A percentile compares a stretch with the other conserved stretches of the same genome.
These are phyloP conservation scores for Haberlea rhodopensis DNA, from an alignment of 257 asterid species.

Conservation along the genomic window DNA sequence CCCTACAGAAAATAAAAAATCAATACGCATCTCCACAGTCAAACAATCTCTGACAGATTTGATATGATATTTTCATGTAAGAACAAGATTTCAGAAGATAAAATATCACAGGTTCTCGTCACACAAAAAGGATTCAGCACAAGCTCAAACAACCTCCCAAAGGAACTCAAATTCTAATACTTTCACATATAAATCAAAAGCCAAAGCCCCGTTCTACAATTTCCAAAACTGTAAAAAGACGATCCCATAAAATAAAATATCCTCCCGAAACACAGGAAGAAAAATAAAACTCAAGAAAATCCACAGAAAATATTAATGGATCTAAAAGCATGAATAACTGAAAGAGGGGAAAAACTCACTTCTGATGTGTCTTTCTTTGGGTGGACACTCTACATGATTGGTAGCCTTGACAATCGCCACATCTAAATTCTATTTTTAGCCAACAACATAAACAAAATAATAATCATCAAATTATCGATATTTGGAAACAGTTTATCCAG, in stretches of 20 bases:
- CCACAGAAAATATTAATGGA: conserved; percentile 30
- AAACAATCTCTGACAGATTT: conserved; percentile 14
- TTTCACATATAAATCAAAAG: no score
- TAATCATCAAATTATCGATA: conserved; percentile 11
- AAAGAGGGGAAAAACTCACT: conserved; percentile 47
- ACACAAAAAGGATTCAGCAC: no score
- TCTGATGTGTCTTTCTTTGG: conserved; percentile 87
- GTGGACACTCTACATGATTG: conserved; percentile 93
- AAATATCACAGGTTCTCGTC: no score
- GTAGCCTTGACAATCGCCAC: conserved; percentile 99
- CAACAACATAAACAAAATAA: conserved; percentile 18
- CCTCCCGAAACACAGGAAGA: conserved; percentile 22
- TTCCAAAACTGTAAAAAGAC: conserved; percentile 3
- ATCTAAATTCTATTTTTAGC: conserved; percentile 77
- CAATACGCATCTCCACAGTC: conserved; percentile 14
- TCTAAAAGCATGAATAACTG: conserved; percentile 28
- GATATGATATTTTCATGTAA: conserved; percentile 6
- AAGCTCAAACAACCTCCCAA: no score
- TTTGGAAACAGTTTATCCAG: background rate
- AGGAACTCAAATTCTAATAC: no score
- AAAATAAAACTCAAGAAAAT: conserved; percentile 18
- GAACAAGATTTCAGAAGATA: no score
- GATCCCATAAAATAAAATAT: conserved; percentile 5
- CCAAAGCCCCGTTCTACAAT: no score
- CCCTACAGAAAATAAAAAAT: conserved; percentile 5